Evolutionary conservation across 495 filamentous ascomycete species (phyloP).

Genomic region (Lepidopterella palustris): DNA sequence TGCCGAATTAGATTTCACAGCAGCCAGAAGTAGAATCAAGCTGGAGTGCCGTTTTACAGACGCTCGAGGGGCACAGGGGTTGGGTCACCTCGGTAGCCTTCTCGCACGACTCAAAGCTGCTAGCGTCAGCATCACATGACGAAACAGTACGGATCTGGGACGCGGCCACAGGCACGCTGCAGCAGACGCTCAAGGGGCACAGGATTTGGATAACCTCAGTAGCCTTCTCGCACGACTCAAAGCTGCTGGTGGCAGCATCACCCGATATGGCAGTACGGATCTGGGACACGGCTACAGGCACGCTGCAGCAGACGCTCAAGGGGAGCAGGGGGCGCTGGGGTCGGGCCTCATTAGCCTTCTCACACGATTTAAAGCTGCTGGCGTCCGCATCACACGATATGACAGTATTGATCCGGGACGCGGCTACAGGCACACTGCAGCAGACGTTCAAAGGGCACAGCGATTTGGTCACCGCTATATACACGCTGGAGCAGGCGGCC

Average conservation of each 20-base stretch:
- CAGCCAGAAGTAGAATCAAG: background rate
- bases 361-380: constrained; percentile 68
- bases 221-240: background rate
- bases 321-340: constrained; percentile 93
- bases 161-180: background rate
- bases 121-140: constrained; percentile 2
- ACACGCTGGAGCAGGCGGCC: too few relatives aligned
- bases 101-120: background rate
- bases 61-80: constrained; percentile 1
- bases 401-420: constrained; percentile 83
- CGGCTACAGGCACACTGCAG: constrained; percentile 66
- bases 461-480: constrained; percentile 87
- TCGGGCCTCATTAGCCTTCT: constrained; percentile 83
- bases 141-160: constrained; percentile 1
- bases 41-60: background rate
- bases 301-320: constrained; percentile 77
- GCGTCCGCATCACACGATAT: constrained; percentile 93
- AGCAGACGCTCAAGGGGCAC: background rate
- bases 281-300: constrained; percentile 91
- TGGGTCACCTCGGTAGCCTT: background rate
- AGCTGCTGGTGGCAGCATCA: background rate
- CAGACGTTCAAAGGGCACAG: constrained; percentile 74
- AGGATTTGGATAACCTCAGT: background rate
- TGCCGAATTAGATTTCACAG: too few relatives aligned
- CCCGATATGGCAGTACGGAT: constrained; percentile 52